phyloP scores from a whole-genome alignment of 345 rosid species.

The Ailanthus altissimus region DNA sequence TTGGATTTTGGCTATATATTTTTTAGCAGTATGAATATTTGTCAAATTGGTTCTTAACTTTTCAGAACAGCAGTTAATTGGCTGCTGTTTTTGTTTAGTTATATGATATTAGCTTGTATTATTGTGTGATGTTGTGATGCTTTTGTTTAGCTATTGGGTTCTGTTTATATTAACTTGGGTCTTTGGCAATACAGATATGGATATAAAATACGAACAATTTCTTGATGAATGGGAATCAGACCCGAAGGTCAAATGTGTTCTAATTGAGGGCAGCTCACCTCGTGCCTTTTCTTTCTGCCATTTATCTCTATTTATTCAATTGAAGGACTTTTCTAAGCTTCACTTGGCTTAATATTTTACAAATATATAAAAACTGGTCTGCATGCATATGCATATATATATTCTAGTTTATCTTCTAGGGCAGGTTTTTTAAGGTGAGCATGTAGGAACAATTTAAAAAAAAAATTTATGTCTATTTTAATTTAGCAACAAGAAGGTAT shows the following conservation, averaged over 20 bases:
- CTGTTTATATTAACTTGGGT: slow-evolving; percentile 10
- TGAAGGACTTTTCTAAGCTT: neutral
- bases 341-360: neutral
- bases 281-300: slow-evolving; percentile 54
- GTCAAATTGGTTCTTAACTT: neutral
- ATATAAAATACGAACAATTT: slow-evolving; percentile 59
- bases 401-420: slow-evolving; percentile 23
- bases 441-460: no score
- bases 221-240: slow-evolving; percentile 93
- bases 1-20: neutral
- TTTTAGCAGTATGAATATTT: neutral
- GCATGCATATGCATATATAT: neutral
- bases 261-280: slow-evolving; percentile 69
- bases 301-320: neutral
- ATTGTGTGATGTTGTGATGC: neutral
- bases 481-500: no score
- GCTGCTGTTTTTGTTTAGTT: slow-evolving; percentile 2
- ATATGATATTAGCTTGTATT: neutral
- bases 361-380: neutral
- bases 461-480: no score
- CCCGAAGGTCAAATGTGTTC: slow-evolving; percentile 72
- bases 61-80: neutral
- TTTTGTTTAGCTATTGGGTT: neutral
- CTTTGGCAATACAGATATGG: slow-evolving; percentile 61
- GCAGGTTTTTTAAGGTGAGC: slow-evolving; percentile 41